Percentiles rank a stretch among this genome's conserved stretches.
Conservation (phyloP, 768 basidiomycete species). For the Agaricus blazei region DNA sequence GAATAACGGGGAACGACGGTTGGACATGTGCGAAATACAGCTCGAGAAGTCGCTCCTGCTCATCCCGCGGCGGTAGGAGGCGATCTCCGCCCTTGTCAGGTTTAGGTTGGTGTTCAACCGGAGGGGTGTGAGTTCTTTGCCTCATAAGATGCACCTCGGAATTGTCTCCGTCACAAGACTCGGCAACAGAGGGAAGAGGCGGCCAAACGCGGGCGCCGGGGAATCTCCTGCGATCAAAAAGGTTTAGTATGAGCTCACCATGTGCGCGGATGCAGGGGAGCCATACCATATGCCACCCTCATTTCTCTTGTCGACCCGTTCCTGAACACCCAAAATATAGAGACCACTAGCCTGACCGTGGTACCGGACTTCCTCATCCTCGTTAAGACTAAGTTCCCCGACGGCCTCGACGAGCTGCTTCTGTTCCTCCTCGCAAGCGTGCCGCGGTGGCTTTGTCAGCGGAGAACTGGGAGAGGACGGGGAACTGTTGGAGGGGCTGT, state of each 20-base stretch:
- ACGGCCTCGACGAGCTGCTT: constrained; percentile 60
- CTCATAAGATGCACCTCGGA: not conserved
- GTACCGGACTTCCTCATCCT: constrained; percentile 80
- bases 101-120: not conserved
- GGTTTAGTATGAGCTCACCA: constrained; percentile 1
- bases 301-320: constrained; percentile 58
- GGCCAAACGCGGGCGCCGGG: constrained; percentile 92
- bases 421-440: constrained; percentile 28
- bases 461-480: not conserved
- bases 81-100: not conserved
- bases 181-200: constrained; percentile 34
- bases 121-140: not conserved
- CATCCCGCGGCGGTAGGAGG: not conserved
- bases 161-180: constrained; percentile 27
- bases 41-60: constrained; percentile 60
- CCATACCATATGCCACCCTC: constrained; percentile 74
- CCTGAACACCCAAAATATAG: constrained; percentile 61
- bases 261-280: not conserved
- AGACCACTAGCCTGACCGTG: constrained; percentile 84
- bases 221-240: constrained; percentile 53
- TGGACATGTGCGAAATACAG: constrained; percentile 84
- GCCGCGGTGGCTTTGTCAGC: constrained; percentile 4
- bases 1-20: constrained; percentile 69
- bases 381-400: constrained; percentile 84
- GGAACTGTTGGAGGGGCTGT: constrained; percentile 12